Percentiles rank a stretch among this genome's conserved stretches.
phyloP scores from a whole-genome alignment of 495 filamentous ascomycete genomes.

The Filosporella fistucella region DNA sequence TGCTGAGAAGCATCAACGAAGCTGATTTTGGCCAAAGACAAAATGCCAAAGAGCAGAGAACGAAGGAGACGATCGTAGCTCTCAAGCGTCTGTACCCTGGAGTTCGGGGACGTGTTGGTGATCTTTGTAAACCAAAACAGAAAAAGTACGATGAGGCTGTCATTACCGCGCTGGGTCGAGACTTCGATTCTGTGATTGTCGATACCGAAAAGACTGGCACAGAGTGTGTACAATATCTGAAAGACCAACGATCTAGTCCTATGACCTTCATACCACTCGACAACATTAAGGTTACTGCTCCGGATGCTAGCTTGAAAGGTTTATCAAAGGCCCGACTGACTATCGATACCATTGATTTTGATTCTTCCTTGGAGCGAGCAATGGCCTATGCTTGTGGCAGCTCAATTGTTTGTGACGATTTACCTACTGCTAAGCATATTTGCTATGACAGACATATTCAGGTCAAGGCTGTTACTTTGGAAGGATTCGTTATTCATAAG shows the following conservation, averaged over 20 bases:
- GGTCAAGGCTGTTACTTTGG: slow-evolving; percentile 88
- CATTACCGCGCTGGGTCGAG: slow-evolving; percentile 83
- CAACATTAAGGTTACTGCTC: slow-evolving; percentile 88
- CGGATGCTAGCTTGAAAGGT: slow-evolving; percentile 86
- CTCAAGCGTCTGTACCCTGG: slow-evolving; percentile 90
- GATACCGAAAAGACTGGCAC: slow-evolving; percentile 92
- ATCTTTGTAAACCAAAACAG: slow-evolving; percentile 92
- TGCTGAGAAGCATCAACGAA: slow-evolving; percentile 71
- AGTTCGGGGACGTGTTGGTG: slow-evolving; percentile 83
- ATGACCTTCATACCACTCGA: slow-evolving; percentile 93
- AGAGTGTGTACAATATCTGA: slow-evolving; percentile 91
- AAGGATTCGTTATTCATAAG: slow-evolving; percentile 93
- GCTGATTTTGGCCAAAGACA: slow-evolving; percentile 80
- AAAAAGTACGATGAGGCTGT: slow-evolving; percentile 94
- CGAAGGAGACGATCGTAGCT: slow-evolving; percentile 73
- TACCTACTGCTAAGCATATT: slow-evolving; percentile 79
- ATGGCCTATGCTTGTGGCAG: slow-evolving; percentile 94
- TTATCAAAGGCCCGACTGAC: slow-evolving; percentile 81
- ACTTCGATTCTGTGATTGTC: slow-evolving; percentile 93
- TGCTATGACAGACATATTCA: slow-evolving; percentile 82
- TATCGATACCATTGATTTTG: slow-evolving; percentile 95
- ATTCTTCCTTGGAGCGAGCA: slow-evolving; percentile 78
- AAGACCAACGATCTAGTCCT: slow-evolving; percentile 78
- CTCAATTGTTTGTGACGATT: slow-evolving; percentile 89
- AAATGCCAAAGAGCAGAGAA: slow-evolving; percentile 70